phyloP scores from a whole-genome alignment of 148 eudicot species.

The Vaccinium vitisidaea region DNA sequence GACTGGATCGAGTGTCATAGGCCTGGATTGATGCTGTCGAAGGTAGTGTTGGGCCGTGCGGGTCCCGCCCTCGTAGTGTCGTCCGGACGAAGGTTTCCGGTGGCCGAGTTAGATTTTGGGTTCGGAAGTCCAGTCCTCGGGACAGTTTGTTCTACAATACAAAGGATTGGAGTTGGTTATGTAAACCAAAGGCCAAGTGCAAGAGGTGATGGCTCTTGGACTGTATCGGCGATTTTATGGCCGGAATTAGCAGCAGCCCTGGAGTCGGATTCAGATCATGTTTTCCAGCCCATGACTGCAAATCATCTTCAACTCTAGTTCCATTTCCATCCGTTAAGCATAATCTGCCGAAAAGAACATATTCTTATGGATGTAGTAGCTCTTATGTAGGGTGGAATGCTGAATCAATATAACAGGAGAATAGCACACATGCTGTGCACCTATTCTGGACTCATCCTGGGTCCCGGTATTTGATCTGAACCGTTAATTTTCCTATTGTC shows the following conservation, averaged over 20 bases:
- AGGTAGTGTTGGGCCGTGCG: conserved; percentile 27
- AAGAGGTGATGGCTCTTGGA: conserved; percentile 35
- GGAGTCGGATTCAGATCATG: conserved; percentile 30
- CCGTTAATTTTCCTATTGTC: too few species aligned
- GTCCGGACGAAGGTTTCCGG: conserved; percentile 22
- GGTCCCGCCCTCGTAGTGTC: conserved; percentile 35
- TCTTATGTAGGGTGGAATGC: too few species aligned
- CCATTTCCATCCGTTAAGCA: not conserved
- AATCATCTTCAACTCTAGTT: conserved; percentile 23
- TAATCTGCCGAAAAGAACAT: not conserved
- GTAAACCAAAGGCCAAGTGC: conserved; percentile 40
- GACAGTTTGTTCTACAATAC: conserved; percentile 34
- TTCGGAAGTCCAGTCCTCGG: conserved; percentile 34
- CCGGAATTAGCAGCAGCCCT: conserved; percentile 36
- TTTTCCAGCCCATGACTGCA: conserved; percentile 35
- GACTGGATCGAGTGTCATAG: conserved; percentile 41
- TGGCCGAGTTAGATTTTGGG: conserved; percentile 22
- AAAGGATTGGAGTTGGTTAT: conserved; percentile 40
- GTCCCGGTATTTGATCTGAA: too few species aligned
- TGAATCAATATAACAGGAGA: too few species aligned
- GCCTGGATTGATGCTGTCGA: conserved; percentile 34
- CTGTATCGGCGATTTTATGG: conserved; percentile 37
- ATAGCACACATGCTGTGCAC: too few species aligned
- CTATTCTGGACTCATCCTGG: too few species aligned
- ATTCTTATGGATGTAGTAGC: not conserved